Evolutionary conservation across 2,329 filamentous ascomycete species (phyloP), one percentile per base, ranked within the genome.

Genomic region (Aspergillus ustus): DNA sequence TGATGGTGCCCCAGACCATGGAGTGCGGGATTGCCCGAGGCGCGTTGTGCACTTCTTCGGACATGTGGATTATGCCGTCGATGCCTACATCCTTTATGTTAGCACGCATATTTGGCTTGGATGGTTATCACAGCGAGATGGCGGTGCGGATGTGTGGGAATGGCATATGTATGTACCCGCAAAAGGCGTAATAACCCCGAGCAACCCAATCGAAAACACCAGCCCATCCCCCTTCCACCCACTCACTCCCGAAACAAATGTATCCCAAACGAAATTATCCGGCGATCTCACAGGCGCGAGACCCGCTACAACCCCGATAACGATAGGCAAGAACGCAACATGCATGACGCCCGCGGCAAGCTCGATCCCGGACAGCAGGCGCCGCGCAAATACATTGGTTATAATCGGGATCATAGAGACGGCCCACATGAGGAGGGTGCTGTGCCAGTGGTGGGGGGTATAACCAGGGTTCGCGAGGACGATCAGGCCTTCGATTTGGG

Each of bases 341-440:
- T 71, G 69, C 67, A 70, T 67, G 44, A 67, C 57, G 2, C 65
- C 65, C 0, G 59, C 63, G 1, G 51, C 55, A 11, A 67, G 52
- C 44, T 67, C 65, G 8, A 67, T 63, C 4, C 55, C 28, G 2
- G 57, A 31, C 0, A 66, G 60, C 2, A 67, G n/a, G 15, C 65
- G 65, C 19, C 65, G 63, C 5, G 53, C 68, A 60, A 82, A 77
- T 0, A 82, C 82, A 67, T 86, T 85, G 73, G 85, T 78, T 17
- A 83, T 69, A 19, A 85, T 78, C 2, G 78, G 78, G 20, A 84
- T 77, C 4, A 79, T 48, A 2, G 82, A 74, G 34, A 84, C 77
- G 3, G 77, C 78, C 72, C 82, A 84, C 20, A 83, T 78, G 0
- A 85, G 68, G 2, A 86, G 69, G 0, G 83, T 84, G 0, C 79